Evolutionary conservation across 2,329 filamentous ascomycete species (phyloP), one percentile per base, ranked within the genome.

Genomic region (Blastomyces gilchristii): DNA sequence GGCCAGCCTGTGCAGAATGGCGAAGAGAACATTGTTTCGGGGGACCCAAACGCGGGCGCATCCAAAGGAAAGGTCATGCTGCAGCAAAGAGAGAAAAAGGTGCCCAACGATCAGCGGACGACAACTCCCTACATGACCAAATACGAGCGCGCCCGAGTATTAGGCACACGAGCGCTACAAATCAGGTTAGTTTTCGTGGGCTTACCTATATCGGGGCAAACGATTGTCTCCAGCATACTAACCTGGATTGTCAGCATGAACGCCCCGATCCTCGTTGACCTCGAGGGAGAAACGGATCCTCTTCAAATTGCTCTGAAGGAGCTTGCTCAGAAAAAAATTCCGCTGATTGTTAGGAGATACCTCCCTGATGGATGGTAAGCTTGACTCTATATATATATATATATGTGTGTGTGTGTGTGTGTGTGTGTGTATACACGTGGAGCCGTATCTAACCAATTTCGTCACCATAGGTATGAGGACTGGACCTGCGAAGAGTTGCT

Each of bases 101-200:
- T 99, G 59, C 84, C 91, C 63, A 89, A 90, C 69, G 89, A 92
- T 68, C 85, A 96, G 78, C 86, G 94, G 70, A 89, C 85, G 31
- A 99, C 94, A 9, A 99, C 94, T 37, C 94, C 93, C 2, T 99
- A 97, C 79, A 96, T 99, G 93, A 99, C 94, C 69, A 99, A 99
- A 80, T 99, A 99, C 78, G 94, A 99, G 82, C 85, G 87, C 70
- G 94, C 94, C 67, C 87, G 94, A 73, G 93, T 99, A 64, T 79
- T 99, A 67, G 94, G 94, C 58, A 97, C 94, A 50, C 84, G 94
- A 68, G 94, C 94, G 50, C 78, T 97, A 73, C 94, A 99, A 78
- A 97, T 99, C 73, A 97, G 91, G 91, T 95, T 77, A 62, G 85
- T 71, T 41, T 59, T 28, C 37, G 5, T 22, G 14, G 7, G 16